Conservation (phyloP, 495 filamentous ascomycete genomes). For the Neurospora pannonica region DNA sequence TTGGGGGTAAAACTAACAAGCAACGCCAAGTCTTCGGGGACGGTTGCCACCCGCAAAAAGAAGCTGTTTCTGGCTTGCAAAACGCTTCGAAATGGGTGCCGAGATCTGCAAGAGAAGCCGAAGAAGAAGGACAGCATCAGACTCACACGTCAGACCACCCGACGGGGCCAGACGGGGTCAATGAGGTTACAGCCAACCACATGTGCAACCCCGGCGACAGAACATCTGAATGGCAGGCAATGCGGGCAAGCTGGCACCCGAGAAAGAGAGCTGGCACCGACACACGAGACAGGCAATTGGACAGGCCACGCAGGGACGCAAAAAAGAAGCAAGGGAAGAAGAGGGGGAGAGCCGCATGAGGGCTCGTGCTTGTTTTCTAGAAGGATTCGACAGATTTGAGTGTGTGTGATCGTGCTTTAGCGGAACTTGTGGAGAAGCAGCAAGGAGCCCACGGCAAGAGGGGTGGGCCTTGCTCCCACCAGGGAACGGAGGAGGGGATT, state of each 20-base stretch:
- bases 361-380: conserved; percentile 27
- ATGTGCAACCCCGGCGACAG: background rate
- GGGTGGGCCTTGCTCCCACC: conserved; percentile 8
- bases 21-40: conserved; percentile 4
- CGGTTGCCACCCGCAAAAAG: conserved; percentile 5
- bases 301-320: background rate
- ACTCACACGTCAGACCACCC: conserved; percentile 14
- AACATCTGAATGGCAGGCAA: background rate
- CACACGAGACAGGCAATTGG: background rate
- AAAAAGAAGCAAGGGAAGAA: background rate
- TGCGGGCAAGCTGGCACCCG: background rate
- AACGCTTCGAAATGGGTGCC: background rate
- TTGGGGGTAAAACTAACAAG: background rate
- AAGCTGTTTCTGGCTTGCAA: background rate
- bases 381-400: conserved; percentile 21
- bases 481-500: conserved; percentile 10
- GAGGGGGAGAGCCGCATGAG: conserved; percentile 2
- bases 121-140: conserved; percentile 13
- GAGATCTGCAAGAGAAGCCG: conserved; percentile 22
- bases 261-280: background rate
- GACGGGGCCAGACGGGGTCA: background rate
- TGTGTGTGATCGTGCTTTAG: conserved; percentile 19
- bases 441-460: conserved; percentile 3
- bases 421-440: conserved; percentile 15
- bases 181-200: conserved; percentile 3